Conservation (phyloP, 2,329 filamentous ascomycete species). For the Coccinonectria pachysandricola region DNA sequence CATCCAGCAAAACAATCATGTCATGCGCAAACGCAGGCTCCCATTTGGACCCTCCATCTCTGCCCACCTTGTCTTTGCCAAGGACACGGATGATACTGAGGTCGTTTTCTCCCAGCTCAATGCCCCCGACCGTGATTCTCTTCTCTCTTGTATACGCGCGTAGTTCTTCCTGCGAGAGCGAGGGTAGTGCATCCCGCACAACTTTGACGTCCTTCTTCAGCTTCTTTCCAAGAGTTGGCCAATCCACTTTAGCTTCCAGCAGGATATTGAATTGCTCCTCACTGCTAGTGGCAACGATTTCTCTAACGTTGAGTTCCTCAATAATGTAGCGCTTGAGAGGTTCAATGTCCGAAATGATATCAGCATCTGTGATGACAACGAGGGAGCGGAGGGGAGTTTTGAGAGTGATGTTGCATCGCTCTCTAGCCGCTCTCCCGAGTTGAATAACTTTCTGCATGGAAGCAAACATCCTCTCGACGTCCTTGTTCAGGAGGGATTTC, state of each 20-base stretch:
- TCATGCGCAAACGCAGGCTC: slow-evolving; percentile 15
- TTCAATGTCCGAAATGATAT: slow-evolving; percentile 64
- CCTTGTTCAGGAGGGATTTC: slow-evolving; percentile 69
- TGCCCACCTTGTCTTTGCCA: slow-evolving; percentile 1
- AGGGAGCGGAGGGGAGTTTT: slow-evolving; percentile 79
- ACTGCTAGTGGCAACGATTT: slow-evolving; percentile 69
- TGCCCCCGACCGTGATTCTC: slow-evolving; percentile 68
- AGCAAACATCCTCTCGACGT: slow-evolving; percentile 66
- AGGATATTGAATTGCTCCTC: slow-evolving; percentile 77
- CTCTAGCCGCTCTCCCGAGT: slow-evolving; percentile 66
- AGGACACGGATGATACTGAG: slow-evolving; percentile 31
- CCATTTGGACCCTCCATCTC: slow-evolving; percentile 8
- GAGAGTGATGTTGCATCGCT: slow-evolving; percentile 65
- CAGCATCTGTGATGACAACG: slow-evolving; percentile 70
- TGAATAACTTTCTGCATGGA: slow-evolving; percentile 90
- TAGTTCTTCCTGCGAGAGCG: slow-evolving; percentile 62
- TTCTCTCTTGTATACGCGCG: slow-evolving; percentile 60
- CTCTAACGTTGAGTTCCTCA: slow-evolving; percentile 76
- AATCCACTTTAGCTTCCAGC: slow-evolving; percentile 74
- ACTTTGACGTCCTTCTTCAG: slow-evolving; percentile 79
- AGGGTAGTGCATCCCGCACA: slow-evolving; percentile 74
- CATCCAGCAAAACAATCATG: slow-evolving; percentile 71
- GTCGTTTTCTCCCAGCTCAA: slow-evolving; percentile 65
- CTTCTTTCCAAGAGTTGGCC: slow-evolving; percentile 83
- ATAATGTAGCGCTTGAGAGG: slow-evolving; percentile 70